Base-by-base conservation (phyloP, 2,329 filamentous ascomycete species). In the Dryadomyces quercus-mongolicae region DNA sequence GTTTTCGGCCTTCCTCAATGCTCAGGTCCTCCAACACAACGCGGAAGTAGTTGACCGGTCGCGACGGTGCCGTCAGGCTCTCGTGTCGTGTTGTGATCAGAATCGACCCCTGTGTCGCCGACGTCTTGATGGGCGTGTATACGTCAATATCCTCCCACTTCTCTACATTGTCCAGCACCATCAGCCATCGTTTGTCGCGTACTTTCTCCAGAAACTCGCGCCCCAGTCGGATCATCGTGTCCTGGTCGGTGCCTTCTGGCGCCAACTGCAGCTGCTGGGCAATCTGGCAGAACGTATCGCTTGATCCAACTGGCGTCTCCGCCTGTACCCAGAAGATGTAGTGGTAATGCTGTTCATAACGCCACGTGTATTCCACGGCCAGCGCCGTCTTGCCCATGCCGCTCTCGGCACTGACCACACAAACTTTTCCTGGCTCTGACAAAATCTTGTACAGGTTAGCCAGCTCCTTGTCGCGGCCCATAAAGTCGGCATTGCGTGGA, bases 291-390 rank as follows among this genome's bases (percentile, higher is more conserved):
- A 59, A 59, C 6, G 58, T 59, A 42, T 59, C 54, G 49, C 56
- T 57, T 0, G 51, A 54, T 1, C 57, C 56, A 1, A 58, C 56
- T 3, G 57, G 48, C 13, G 58, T 64, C 53, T 64, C 62, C 2
- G 62, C 61, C 40, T 62, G 60, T 2, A 61, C 56, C 62, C 62
- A 64, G 45, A 64, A 64, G 5, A 62, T 59, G 54, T 60, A 61
- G 46, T 60, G 55, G 52, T 60, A 60, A 25, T 31, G 54, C 22
- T 61, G 59, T 52, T 57, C 58, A 36, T 56, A 63, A 8, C 57
- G 58, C 57, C 60, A 59, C 0, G 59, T 59, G 47, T 61, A 63
- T 40, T 64, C 61, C 12, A 60, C 53, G 3, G 62, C 62, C 1
- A 62, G 56, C 2, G 61, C 54, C 16, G 62, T 62, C 53, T 64